Evolutionary conservation across 768 basidiomycete species (phyloP).

Genomic region (Cantharellus cinnabarinus): DNA sequence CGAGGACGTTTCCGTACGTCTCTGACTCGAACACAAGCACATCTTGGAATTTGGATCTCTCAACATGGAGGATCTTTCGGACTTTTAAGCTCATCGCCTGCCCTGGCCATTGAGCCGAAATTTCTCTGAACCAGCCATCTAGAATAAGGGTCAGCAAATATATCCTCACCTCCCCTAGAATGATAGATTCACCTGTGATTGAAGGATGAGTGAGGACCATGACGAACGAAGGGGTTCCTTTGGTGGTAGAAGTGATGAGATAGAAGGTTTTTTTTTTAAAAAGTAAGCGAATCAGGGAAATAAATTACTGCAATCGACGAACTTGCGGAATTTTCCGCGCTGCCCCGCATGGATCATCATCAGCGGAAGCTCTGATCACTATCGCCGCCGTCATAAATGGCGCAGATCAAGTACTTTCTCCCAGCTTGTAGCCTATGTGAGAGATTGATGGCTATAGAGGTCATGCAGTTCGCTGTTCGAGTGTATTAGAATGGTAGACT

Average conservation of each 20-base stretch:
- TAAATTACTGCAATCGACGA: too few species aligned
- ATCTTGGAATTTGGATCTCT: constrained; percentile 87
- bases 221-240: background rate
- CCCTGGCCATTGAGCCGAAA: constrained; percentile 89
- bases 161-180: background rate
- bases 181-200: constrained; percentile 5
- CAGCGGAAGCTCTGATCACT: too few species aligned
- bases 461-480: too few species aligned
- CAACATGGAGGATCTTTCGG: constrained; percentile 83
- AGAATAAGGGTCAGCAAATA: background rate
- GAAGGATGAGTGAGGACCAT: constrained; percentile 8
- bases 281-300: background rate
- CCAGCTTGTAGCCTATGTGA: too few species aligned
- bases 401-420: too few species aligned
- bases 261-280: background rate
- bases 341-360: too few species aligned
- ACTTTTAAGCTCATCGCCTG: constrained; percentile 96
- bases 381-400: too few species aligned
- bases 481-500: too few species aligned
- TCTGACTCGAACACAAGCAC: constrained; percentile 93
- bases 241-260: background rate
- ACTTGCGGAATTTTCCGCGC: too few species aligned
- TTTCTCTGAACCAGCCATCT: constrained; percentile 96
- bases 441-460: too few species aligned
- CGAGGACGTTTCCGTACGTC: constrained; percentile 91